These are phyloP conservation scores for Thalassiosira mediterranea DNA, from an alignment of 352 stramenopile genomes.

Conservation along the genomic window DNA sequence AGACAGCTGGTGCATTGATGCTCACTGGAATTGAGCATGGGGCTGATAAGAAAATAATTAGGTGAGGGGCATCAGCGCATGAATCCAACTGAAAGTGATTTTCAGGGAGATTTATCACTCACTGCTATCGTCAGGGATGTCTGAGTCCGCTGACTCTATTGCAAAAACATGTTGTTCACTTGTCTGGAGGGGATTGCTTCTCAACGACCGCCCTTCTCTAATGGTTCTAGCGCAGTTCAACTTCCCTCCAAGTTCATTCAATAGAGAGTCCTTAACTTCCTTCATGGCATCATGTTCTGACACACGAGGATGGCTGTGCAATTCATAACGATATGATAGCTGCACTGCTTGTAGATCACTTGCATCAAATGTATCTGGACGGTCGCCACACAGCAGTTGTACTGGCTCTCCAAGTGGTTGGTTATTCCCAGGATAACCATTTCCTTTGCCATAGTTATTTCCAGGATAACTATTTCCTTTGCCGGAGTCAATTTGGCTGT, in stretches of 20 bases:
- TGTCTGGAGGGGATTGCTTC: too few relatives aligned
- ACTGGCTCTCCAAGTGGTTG: constrained; percentile 16
- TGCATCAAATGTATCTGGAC: constrained; percentile 18
- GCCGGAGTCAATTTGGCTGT: too few relatives aligned
- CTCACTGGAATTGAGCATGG: constrained; percentile 39
- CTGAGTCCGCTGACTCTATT: constrained; percentile 22
- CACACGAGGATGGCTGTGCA: constrained; percentile 21
- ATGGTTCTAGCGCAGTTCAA: constrained; percentile 14
- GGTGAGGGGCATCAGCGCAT: too few relatives aligned
- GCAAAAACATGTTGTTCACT: constrained; percentile 17
- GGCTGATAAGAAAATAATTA: too few relatives aligned
- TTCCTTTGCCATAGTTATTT: too few relatives aligned
- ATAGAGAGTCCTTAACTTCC: constrained; percentile 31
- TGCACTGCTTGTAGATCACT: constrained; percentile 18
- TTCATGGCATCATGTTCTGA: constrained; percentile 17
- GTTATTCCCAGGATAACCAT: too few relatives aligned
- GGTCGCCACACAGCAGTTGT: constrained; percentile 26
- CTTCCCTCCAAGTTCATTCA: constrained; percentile 26
- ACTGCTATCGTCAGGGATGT: constrained; percentile 12
- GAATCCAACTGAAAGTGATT: too few relatives aligned
- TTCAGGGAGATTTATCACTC: too few relatives aligned
- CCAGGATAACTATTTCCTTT: too few relatives aligned
- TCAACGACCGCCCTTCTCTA: constrained; percentile 1
- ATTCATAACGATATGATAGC: constrained; percentile 39
- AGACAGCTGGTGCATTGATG: constrained; percentile 22